These are phyloP conservation scores for Tolypocladium ovalisporum DNA, from an alignment of 2,329 filamentous ascomycete genomes.

Conservation along the genomic window DNA sequence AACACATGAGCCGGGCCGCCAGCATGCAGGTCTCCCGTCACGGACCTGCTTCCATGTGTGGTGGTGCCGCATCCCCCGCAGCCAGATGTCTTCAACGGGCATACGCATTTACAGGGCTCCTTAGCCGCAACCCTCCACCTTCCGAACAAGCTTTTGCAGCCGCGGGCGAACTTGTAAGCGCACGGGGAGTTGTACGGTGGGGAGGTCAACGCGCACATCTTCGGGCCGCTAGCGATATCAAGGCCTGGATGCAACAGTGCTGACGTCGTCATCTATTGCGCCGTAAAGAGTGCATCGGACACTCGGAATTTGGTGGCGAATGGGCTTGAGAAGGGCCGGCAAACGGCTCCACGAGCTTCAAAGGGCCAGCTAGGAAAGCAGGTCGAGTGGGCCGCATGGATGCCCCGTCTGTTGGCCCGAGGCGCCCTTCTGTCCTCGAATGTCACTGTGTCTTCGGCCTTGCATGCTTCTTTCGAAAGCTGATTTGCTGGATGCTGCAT, in stretches of 20 bases:
- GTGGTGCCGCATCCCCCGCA: not conserved
- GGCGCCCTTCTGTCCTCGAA: not conserved
- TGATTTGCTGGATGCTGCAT: not conserved
- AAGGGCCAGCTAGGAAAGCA: not conserved
- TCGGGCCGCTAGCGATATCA: conserved; percentile 1
- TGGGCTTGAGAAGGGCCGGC: not conserved
- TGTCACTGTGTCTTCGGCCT: not conserved
- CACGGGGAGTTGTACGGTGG: not conserved
- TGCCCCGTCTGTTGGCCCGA: not conserved
- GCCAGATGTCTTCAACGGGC: not conserved
- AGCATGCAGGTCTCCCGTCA: not conserved
- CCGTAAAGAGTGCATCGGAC: not conserved
- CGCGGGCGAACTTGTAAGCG: not conserved
- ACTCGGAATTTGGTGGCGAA: not conserved
- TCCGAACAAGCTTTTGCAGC: not conserved
- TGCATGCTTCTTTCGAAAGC: not conserved
- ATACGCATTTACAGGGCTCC: not conserved
- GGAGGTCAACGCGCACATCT: conserved; percentile 9
- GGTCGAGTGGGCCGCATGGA: not conserved
- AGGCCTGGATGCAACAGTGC: too few species aligned
- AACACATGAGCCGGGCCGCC: not conserved
- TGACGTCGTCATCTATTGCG: too few species aligned
- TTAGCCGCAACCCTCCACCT: not conserved
- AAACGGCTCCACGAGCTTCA: not conserved
- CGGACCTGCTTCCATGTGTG: not conserved